Conservation (phyloP, 768 basidiomycete genomes). For the Lentinula aciculospora region DNA sequence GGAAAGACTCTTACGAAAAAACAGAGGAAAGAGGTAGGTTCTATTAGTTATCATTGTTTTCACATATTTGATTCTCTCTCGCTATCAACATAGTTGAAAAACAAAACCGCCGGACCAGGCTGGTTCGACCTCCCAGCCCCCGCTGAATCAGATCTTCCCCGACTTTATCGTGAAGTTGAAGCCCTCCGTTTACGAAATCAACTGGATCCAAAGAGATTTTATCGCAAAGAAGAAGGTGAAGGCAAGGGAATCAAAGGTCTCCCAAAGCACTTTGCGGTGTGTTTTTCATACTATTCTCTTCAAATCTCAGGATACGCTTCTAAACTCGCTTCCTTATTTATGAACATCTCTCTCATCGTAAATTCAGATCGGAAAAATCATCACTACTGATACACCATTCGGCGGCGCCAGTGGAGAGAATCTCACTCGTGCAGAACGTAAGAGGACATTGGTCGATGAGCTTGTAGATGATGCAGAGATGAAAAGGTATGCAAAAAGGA, state of each 20-base stretch:
- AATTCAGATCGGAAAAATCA: constrained; percentile 70
- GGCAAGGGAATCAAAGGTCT: constrained; percentile 79
- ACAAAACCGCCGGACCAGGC: constrained; percentile 66
- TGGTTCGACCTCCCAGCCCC: constrained; percentile 92
- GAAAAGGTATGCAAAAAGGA: constrained; percentile 84
- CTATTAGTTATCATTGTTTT: neutral
- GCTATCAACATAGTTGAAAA: constrained; percentile 47
- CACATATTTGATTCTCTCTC: neutral
- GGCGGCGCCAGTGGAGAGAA: constrained; percentile 66
- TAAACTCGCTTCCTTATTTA: neutral
- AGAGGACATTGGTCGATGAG: constrained; percentile 84
- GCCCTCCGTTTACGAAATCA: constrained; percentile 82
- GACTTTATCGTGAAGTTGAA: constrained; percentile 80
- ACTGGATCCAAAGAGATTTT: constrained; percentile 89
- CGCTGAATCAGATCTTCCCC: constrained; percentile 70
- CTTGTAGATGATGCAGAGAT: constrained; percentile 85
- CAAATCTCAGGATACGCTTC: too few species aligned
- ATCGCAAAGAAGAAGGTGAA: constrained; percentile 82
- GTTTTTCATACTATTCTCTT: constrained; percentile 16
- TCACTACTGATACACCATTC: constrained; percentile 68
- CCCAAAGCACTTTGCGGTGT: constrained; percentile 87
- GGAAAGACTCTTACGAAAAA: constrained; percentile 70
- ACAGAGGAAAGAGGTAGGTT: constrained; percentile 58
- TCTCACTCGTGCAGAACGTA: constrained; percentile 61
- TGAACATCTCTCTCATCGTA: too few species aligned